Evolutionary conservation across 164 flowering plant species (phyloP).

Genomic region (Berberis thunbergii): DNA sequence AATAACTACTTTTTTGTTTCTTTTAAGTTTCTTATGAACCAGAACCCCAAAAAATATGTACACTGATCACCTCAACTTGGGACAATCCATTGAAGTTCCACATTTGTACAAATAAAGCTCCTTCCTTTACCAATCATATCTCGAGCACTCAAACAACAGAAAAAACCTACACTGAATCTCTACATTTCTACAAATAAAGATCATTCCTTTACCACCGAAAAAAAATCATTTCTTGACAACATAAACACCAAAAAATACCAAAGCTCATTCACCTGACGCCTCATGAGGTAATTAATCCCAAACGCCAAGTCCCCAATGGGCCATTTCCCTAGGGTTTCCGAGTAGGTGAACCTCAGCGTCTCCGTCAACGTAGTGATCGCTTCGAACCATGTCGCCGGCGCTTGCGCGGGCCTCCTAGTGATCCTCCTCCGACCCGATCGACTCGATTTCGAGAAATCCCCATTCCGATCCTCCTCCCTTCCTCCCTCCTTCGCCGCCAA

Average conservation of each 20-base stretch:
- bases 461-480: background rate
- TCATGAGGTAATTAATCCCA: constrained; percentile 1
- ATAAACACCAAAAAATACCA: background rate
- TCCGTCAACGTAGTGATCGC: background rate
- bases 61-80: too few species aligned
- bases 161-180: too few species aligned
- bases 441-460: background rate
- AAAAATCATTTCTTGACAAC: background rate
- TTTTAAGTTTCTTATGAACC: too few species aligned
- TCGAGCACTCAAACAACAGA: too few species aligned
- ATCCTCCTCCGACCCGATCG: background rate
- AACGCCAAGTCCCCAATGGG: constrained; percentile 5
- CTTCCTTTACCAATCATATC: too few species aligned
- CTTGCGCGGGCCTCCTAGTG: background rate
- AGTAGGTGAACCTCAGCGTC: constrained; percentile 2
- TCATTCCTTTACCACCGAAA: too few species aligned
- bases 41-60: too few species aligned
- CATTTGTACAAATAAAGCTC: too few species aligned
- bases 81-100: too few species aligned
- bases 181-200: too few species aligned
- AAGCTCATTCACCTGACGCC: background rate
- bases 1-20: too few species aligned
- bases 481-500: too few species aligned
- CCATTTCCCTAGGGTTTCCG: constrained; percentile 4
- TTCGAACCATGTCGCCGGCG: constrained; percentile 2